Evolutionary conservation across 768 basidiomycete species (phyloP).

Genomic region (Suillus cothurnatus): DNA sequence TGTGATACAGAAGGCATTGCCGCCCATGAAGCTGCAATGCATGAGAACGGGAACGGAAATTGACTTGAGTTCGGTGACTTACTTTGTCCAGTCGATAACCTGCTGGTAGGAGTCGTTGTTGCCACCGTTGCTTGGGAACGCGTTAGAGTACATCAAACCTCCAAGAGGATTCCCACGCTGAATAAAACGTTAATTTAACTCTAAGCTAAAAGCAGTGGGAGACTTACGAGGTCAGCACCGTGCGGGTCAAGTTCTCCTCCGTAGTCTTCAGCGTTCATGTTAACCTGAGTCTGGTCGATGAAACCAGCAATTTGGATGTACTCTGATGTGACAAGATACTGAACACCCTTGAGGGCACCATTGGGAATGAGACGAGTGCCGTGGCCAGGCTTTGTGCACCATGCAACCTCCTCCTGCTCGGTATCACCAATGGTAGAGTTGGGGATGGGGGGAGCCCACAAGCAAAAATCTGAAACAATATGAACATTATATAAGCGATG

Average conservation of each 20-base stretch:
- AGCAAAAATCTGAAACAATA: conserved; percentile 60
- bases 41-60: conserved; percentile 9
- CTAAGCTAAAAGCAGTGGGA: conserved; percentile 7
- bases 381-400: conserved; percentile 64
- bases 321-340: conserved; percentile 57
- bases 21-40: conserved; percentile 68
- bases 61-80: conserved; percentile 19
- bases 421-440: conserved; percentile 61
- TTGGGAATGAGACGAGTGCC: conserved; percentile 74
- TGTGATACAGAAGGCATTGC: conserved; percentile 65
- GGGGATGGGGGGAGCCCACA: conserved; percentile 58
- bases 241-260: conserved; percentile 83
- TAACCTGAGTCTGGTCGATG: conserved; percentile 63
- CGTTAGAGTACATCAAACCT: conserved; percentile 65
- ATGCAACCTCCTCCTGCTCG: conserved; percentile 72
- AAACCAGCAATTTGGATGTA: conserved; percentile 65
- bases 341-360: conserved; percentile 64
- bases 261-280: conserved; percentile 52
- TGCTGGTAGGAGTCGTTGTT: conserved; percentile 50
- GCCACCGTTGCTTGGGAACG: conserved; percentile 43
- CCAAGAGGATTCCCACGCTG: conserved; percentile 84
- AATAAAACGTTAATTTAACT: conserved; percentile 13
- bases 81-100: conserved; percentile 69
- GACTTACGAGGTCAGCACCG: conserved; percentile 59
- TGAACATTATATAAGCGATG: conserved; percentile 31